Evolutionary conservation across 140 eudicot species (phyloP).

Genomic region (Senecio squalidus): DNA sequence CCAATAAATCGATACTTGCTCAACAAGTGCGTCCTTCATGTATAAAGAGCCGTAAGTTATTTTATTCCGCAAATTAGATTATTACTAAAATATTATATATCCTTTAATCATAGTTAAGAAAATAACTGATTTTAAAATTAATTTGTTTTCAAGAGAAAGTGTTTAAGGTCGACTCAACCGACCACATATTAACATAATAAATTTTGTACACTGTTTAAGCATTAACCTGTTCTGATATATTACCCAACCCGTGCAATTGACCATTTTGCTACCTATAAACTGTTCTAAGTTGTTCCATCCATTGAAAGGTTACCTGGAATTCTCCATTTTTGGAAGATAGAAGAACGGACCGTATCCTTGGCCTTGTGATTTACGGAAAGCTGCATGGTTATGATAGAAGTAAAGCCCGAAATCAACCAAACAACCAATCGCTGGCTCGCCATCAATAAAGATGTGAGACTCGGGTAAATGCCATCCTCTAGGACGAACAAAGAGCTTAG

Average conservation of each 20-base stretch:
- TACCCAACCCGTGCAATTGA: not conserved
- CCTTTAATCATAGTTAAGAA: too few relatives aligned
- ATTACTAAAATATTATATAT: too few relatives aligned
- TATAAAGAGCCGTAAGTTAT: too few relatives aligned
- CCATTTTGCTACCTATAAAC: not conserved
- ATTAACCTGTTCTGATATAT: not conserved
- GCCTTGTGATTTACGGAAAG: conserved; percentile 63
- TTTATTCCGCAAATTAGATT: too few relatives aligned
- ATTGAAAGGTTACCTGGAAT: conserved; percentile 48
- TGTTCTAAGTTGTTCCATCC: not conserved
- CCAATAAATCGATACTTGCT: too few relatives aligned
- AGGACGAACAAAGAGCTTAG: conserved; percentile 91
- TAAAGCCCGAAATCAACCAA: conserved; percentile 88
- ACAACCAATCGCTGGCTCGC: conserved; percentile 86
- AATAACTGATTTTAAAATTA: too few relatives aligned
- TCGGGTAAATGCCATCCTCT: conserved; percentile 97
- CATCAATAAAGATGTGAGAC: conserved; percentile 82
- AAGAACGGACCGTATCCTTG: conserved; percentile 85
- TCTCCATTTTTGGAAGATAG: conserved; percentile 95
- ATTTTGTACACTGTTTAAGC: too few relatives aligned
- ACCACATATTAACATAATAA: too few relatives aligned
- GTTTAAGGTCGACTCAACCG: too few relatives aligned
- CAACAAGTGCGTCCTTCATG: too few relatives aligned
- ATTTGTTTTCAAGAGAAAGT: too few relatives aligned
- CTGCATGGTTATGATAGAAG: conserved; percentile 65